Conservation (phyloP, 1,284 basidiomycete genomes). For the Albatrellus sp. region DNA sequence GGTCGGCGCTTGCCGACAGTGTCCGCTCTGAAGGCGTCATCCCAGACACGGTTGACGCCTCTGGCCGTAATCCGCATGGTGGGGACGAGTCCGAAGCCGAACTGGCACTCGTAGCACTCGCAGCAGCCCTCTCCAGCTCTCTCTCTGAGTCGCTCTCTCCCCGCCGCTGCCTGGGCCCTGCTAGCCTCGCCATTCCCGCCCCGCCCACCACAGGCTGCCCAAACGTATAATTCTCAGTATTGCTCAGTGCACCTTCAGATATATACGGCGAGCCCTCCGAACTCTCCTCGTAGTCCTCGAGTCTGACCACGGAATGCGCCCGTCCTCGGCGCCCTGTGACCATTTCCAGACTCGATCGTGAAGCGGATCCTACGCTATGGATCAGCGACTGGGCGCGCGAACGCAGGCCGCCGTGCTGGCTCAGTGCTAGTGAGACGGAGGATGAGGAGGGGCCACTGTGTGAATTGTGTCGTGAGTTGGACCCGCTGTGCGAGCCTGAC, state of each 20-base stretch:
- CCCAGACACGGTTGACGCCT: conserved; percentile 14
- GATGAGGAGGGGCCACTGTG: conserved; percentile 7
- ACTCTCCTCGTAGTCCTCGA: conserved; percentile 19
- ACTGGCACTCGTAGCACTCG: conserved; percentile 1
- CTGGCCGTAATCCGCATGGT: conserved; percentile 9
- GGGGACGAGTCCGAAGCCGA: conserved; percentile 7
- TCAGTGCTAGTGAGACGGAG: conserved; percentile 23
- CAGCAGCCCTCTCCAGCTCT: conserved; percentile 1
- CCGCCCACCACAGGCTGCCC: conserved; percentile 33
- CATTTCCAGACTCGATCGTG: conserved; percentile 46
- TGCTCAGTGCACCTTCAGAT: conserved; percentile 35
- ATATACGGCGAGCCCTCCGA: conserved; percentile 19
- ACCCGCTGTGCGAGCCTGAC: conserved; percentile 19
- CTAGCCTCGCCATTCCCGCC: conserved; percentile 9
- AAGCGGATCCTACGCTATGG: conserved; percentile 48
- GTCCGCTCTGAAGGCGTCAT: conserved; percentile 13
- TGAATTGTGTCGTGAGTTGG: conserved; percentile 37
- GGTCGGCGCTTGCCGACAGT: conserved; percentile 6
- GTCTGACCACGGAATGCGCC: conserved; percentile 45
- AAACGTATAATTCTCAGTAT: conserved; percentile 59
- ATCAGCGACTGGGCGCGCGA: conserved; percentile 52
- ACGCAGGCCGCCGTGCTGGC: conserved; percentile 22
- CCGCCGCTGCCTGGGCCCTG: conserved; percentile 12
- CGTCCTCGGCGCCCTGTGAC: conserved; percentile 30
- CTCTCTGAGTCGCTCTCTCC: conserved; percentile 15